Evolutionary conservation across 2,329 filamentous ascomycete species (phyloP).

Genomic region (Ophiosphaerella narmari): DNA sequence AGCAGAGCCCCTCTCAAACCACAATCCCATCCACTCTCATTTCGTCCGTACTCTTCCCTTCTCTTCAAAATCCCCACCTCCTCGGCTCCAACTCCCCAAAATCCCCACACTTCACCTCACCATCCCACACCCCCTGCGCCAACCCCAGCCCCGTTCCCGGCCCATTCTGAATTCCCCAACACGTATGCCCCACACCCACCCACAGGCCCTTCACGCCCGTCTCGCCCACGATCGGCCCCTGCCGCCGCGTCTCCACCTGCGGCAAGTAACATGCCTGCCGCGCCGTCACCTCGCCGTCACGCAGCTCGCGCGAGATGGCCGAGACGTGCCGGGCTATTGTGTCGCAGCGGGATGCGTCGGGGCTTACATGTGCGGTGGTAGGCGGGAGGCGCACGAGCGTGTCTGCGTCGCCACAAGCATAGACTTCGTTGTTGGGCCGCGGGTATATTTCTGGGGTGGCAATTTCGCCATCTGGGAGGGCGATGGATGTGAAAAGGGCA

Average conservation of each 20-base stretch:
- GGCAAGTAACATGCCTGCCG: slow-evolving; percentile 94
- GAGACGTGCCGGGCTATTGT: slow-evolving; percentile 81
- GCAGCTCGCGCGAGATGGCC: slow-evolving; percentile 57
- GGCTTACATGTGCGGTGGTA: slow-evolving; percentile 74
- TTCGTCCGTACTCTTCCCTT: not conserved
- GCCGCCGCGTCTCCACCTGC: slow-evolving; percentile 61
- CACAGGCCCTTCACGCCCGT: slow-evolving; percentile 75
- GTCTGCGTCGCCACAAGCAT: slow-evolving; percentile 93
- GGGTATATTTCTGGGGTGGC: slow-evolving; percentile 94
- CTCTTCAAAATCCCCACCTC: slow-evolving; percentile 1
- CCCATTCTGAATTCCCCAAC: slow-evolving; percentile 97
- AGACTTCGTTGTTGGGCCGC: slow-evolving; percentile 84
- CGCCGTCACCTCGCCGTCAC: slow-evolving; percentile 63
- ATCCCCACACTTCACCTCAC: slow-evolving; percentile 45
- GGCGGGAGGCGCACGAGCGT: slow-evolving; percentile 73
- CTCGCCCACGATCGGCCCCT: slow-evolving; percentile 78
- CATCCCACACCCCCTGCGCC: slow-evolving; percentile 11
- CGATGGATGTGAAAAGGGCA: slow-evolving; percentile 85
- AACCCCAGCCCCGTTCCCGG: slow-evolving; percentile 69
- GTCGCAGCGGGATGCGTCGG: slow-evolving; percentile 77
- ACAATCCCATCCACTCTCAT: not conserved
- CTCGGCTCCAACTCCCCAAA: slow-evolving; percentile 50
- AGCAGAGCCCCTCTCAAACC: too few relatives aligned
- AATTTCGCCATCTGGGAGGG: slow-evolving; percentile 62
- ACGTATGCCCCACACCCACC: slow-evolving; percentile 89